Base-by-base conservation (phyloP, 2,329 filamentous ascomycete species). In the Monilinia fructigena region DNA sequence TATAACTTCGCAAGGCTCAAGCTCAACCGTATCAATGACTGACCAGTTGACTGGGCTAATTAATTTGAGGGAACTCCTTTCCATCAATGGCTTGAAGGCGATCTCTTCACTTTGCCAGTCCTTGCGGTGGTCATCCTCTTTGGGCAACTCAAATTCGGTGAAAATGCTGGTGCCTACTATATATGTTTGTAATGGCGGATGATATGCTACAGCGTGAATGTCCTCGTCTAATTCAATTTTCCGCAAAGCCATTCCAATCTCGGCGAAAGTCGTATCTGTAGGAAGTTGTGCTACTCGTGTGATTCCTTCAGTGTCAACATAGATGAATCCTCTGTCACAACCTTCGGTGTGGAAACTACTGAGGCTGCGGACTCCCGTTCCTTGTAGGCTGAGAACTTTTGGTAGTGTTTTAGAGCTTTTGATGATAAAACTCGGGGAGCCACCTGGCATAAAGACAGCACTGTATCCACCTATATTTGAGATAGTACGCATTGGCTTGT, bases 311-410 rank as follows among this genome's bases (percentile, higher is more conserved):
- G 82, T 83, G 77, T 96, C 90, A 35, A 92, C 83, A 74, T 93
- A 95, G 52, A 93, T 89, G 75, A 97, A 96, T 0, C 93, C 93
- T 65, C 86, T 83, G 66, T 93, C 88, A 74, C 91, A 95, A 7
- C 86, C 88, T 64, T 87, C 85, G 0, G 89, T 93, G 75, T 96
- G 86, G 75, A 97, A 92, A 0, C 86, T 80, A 70, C 88, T 91
- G 72, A 98, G 82, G 60, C 88, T 87, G 50, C 87, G 85, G 4
- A 94, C 87, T 10, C 85, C 85, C 18, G 83, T 80, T 0, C 90
- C 89, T 68, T 89, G 86, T 1, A 97, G 80, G 14, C 86, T 83
- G n/a, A 96, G 78, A 18, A 97, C 85, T 70, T 87, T 88, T 0
- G 94, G 93, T 6, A 84, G 78, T 62, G 89, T 93, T 70, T 92